These are phyloP conservation scores for Penicillium sp. DNA, from an alignment of 2,329 filamentous ascomycete genomes.

Conservation along the genomic window DNA sequence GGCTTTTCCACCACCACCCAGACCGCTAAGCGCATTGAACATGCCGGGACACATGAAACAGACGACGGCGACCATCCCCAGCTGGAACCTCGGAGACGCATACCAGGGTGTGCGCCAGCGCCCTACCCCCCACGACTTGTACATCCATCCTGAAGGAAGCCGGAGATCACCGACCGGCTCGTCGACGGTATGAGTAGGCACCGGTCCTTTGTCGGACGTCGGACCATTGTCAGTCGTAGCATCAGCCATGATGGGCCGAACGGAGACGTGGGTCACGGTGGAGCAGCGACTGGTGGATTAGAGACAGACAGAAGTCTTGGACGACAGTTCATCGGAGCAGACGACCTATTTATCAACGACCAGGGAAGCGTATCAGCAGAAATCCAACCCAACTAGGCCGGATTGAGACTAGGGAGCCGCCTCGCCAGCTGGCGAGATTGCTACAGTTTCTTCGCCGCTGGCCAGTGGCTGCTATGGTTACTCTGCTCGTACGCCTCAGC, in stretches of 20 bases:
- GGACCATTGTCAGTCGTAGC: background rate
- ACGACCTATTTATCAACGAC: slow-evolving; percentile 2
- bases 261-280: background rate
- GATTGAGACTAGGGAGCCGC: background rate
- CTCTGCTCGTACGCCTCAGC: background rate
- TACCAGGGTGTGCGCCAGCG: background rate
- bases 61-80: background rate
- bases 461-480: slow-evolving; percentile 1
- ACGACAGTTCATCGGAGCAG: background rate
- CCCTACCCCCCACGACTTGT: background rate
- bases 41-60: background rate
- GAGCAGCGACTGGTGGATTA: background rate
- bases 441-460: background rate
- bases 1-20: background rate
- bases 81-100: background rate
- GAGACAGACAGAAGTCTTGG: background rate
- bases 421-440: slow-evolving; percentile 29
- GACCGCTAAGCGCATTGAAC: background rate
- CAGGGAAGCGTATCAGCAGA: background rate
- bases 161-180: background rate
- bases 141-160: background rate
- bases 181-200: background rate
- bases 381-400: background rate
- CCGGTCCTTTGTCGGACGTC: background rate
- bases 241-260: slow-evolving; percentile 1